Base-by-base conservation (phyloP, 106 monocot genomes). In the Allium fistulosum region DNA sequence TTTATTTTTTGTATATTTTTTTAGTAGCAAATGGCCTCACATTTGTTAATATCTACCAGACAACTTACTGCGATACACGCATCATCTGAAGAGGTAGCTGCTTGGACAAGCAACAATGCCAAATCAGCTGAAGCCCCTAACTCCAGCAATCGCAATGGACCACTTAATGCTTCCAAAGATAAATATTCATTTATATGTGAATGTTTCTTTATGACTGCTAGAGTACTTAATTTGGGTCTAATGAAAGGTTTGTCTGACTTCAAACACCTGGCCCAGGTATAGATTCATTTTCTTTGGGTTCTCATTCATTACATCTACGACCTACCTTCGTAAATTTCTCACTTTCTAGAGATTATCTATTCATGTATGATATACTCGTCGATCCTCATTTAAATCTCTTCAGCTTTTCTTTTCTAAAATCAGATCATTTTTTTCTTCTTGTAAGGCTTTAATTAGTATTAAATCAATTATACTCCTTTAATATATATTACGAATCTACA, bases 141-240 rank as follows among this genome's bases (percentile, higher is more conserved):
- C 58, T 92, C 96, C 71, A 76, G 77, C 26, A 74, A 17, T 72
- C 71, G 61, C 79, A 70, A 47, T 66, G 62, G 71, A 15, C 69
- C 17, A 49, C 58, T 60, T 53, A 69, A 51, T 28, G 47, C 68
- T 26, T 73, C 46, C 66, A 88, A 82, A 71, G 79, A 82, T 10
- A 97, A 90, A 72, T 97, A 90, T 73, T 81, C 92, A 74, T 97
- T 92, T 81, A 97, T 97, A 69, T 97, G 97, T 79, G 97, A 97
- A 70, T 97, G 92, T 75, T 97, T 97, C 76, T 92, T 97, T 70
- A 97, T 97, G 97, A 97, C 92, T 46, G 78, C 97, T 67, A 80
- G 92, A 53, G 89, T 83, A 17, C 92, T 97, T 65, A 97, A 92
- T 75, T 63, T 92, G 76, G 97, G 97, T 48, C 69, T 97, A 70